A percentile compares a stretch with the other conserved stretches of the same genome.
phyloP scores from a whole-genome alignment of 805 yeast genomes.

The Yarrowia keelungensis region DNA sequence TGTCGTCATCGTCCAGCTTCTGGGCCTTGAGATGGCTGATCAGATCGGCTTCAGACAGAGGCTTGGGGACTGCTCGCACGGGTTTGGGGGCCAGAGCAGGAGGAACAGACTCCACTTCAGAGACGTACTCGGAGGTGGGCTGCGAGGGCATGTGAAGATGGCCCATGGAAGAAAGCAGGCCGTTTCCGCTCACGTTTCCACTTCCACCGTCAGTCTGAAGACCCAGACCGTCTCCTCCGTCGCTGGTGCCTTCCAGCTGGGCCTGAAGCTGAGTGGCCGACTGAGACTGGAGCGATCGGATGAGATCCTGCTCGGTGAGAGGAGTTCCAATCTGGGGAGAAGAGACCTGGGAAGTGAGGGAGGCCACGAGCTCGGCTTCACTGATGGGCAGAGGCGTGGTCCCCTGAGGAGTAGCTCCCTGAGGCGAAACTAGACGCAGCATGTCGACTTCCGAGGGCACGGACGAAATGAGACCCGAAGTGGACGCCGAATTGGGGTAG shows the following conservation, averaged over 20 bases:
- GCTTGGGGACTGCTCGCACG: conserved; percentile 7
- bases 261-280: conserved; percentile 31
- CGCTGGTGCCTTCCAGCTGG: conserved; percentile 19
- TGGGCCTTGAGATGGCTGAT: conserved; percentile 12
- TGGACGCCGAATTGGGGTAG: neutral
- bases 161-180: neutral
- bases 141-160: conserved; percentile 15
- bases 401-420: conserved; percentile 20
- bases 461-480: neutral
- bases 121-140: conserved; percentile 28
- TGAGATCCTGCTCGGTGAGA: conserved; percentile 29
- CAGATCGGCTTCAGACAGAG: conserved; percentile 22
- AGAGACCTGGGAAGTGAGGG: conserved; percentile 23
- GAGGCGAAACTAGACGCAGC: conserved; percentile 5
- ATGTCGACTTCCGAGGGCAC: conserved; percentile 24
- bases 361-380: conserved; percentile 30
- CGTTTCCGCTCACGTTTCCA: neutral
- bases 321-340: conserved; percentile 28
- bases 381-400: conserved; percentile 11
- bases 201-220: neutral
- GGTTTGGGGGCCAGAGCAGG: conserved; percentile 15
- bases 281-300: conserved; percentile 19
- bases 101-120: conserved; percentile 27
- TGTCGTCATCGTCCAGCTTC: conserved; percentile 7
- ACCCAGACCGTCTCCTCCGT: neutral